Percentiles rank a stretch among this genome's conserved stretches.
Evolutionary conservation across 2,329 filamentous ascomycete genomes (phyloP).

Genomic region (Leptographium galeiforme): DNA sequence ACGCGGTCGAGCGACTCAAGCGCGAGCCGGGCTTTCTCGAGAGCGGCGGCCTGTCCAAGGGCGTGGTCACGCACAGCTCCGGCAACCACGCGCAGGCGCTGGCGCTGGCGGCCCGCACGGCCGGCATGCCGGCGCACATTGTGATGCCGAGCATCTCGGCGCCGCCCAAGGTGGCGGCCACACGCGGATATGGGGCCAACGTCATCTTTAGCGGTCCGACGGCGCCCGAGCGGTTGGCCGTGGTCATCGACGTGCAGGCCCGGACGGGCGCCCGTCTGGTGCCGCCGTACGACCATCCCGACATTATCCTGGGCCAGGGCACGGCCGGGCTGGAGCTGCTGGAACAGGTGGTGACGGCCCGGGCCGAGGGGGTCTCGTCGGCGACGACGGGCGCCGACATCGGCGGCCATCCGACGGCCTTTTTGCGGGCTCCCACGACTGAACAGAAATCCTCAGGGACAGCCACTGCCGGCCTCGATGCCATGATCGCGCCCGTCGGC

Average conservation of each 20-base stretch:
- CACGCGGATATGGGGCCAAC: conserved; percentile 60
- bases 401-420: background rate
- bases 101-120: conserved; percentile 64
- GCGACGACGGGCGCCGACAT: background rate
- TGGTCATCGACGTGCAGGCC: conserved; percentile 52
- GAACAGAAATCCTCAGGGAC: background rate
- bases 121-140: conserved; percentile 67
- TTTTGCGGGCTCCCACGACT: conserved; percentile 5
- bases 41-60: conserved; percentile 44
- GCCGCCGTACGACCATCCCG: conserved; percentile 82
- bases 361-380: conserved; percentile 9
- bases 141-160: conserved; percentile 84
- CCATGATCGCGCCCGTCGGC: conserved; percentile 70
- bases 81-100: conserved; percentile 94
- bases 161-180: conserved; percentile 77
- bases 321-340: conserved; percentile 75
- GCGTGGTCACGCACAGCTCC: conserved; percentile 82
- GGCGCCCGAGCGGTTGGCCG: conserved; percentile 65
- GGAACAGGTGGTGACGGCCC: conserved; percentile 43
- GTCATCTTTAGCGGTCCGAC: conserved; percentile 77
- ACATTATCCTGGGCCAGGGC: conserved; percentile 90
- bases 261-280: conserved; percentile 67
- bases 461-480: conserved; percentile 28
- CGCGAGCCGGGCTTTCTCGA: conserved; percentile 46
- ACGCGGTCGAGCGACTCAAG: conserved; percentile 62